Evolutionary conservation across 2,329 filamentous ascomycete species (phyloP).

Genomic region (Fusarium buharicum): DNA sequence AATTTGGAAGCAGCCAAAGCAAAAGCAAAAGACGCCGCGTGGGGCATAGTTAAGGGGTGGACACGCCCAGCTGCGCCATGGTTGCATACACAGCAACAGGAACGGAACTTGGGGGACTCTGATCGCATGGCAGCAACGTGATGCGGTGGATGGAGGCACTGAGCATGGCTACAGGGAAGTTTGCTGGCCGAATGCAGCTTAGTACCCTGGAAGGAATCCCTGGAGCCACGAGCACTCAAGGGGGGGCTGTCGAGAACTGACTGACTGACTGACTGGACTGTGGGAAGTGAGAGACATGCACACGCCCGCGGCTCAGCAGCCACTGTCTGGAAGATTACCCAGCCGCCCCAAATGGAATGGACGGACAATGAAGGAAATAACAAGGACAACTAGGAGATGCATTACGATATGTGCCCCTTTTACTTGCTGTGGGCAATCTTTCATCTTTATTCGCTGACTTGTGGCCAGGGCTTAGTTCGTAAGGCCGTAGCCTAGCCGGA

Average conservation of each 20-base stretch:
- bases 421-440: not conserved
- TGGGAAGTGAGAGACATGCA: slow-evolving; percentile 24
- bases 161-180: slow-evolving; percentile 45
- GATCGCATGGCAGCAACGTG: slow-evolving; percentile 49
- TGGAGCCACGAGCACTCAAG: slow-evolving; percentile 53
- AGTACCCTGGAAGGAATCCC: slow-evolving; percentile 46
- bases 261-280: slow-evolving; percentile 21
- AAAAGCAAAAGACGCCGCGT: slow-evolving; percentile 25
- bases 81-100: slow-evolving; percentile 35
- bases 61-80: slow-evolving; percentile 26
- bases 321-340: slow-evolving; percentile 17
- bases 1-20: slow-evolving; percentile 22
- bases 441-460: slow-evolving; percentile 1
- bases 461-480: not conserved
- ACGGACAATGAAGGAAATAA: slow-evolving; percentile 10
- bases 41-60: slow-evolving; percentile 38
- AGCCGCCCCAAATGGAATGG: slow-evolving; percentile 20
- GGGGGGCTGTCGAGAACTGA: slow-evolving; percentile 37
- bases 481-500: too few relatives aligned
- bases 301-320: slow-evolving; percentile 29
- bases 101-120: slow-evolving; percentile 35
- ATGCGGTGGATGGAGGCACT: slow-evolving; percentile 42
- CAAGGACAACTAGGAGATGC: not conserved
- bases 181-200: slow-evolving; percentile 41
- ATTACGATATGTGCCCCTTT: slow-evolving; percentile 2